Evolutionary conservation across 768 basidiomycete genomes (phyloP).

Genomic region (Kwoniella pini): DNA sequence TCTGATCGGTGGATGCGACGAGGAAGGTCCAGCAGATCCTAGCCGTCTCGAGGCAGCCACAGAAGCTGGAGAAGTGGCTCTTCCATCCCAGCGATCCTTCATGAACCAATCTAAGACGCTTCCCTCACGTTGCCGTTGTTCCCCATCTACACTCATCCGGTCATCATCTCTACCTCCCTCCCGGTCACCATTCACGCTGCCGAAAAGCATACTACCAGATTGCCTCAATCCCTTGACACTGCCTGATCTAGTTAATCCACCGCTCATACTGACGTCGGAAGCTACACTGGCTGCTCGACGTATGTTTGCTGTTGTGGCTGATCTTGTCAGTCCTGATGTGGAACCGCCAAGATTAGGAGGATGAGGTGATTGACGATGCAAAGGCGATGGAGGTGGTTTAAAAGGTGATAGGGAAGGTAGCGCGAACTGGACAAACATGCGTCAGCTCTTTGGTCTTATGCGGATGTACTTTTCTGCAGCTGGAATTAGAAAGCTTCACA

Average conservation of each 20-base stretch:
- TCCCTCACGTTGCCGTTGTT: conserved; percentile 24
- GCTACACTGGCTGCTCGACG: conserved; percentile 27
- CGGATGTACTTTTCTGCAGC: too few species aligned
- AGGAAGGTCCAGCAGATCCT: conserved; percentile 28
- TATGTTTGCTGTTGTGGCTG: conserved; percentile 37
- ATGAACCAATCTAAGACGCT: conserved; percentile 47
- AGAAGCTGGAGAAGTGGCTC: conserved; percentile 32
- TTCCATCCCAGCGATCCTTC: conserved; percentile 40
- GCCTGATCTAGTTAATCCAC: conserved; percentile 12
- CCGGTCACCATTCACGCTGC: conserved; percentile 23
- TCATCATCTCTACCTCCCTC: conserved; percentile 31
- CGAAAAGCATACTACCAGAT: conserved; percentile 33
- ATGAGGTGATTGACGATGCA: conserved; percentile 18
- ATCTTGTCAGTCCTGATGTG: conserved; percentile 25
- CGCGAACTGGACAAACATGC: conserved; percentile 18
- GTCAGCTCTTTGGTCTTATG: not conserved
- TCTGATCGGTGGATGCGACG: conserved; percentile 31
- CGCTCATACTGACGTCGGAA: conserved; percentile 39
- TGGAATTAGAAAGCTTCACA: conserved; percentile 4
- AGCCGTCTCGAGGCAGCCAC: conserved; percentile 29
- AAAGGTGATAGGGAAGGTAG: conserved; percentile 42
- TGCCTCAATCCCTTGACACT: conserved; percentile 15
- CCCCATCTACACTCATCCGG: conserved; percentile 41
- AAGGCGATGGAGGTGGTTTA: conserved; percentile 31
- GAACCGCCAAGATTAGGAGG: conserved; percentile 6